Percentiles rank a stretch among this genome's conserved stretches.
Evolutionary conservation across 2,329 filamentous ascomycete genomes (phyloP).

Genomic region (Taxawa tesnikishii): DNA sequence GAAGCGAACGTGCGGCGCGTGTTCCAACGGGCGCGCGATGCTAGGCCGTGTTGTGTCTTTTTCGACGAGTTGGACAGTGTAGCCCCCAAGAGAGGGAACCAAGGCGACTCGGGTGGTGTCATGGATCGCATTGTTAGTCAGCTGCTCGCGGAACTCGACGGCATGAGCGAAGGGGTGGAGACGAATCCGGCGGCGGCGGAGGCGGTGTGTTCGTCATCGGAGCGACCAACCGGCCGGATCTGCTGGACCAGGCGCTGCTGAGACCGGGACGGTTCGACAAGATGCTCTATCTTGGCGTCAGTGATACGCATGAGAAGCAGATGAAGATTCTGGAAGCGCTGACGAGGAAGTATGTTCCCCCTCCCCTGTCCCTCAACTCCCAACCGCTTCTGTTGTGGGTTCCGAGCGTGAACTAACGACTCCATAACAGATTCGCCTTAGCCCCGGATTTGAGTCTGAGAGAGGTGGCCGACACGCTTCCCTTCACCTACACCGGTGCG

Average conservation of each 20-base stretch:
- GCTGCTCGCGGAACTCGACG: conserved; percentile 85
- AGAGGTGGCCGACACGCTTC: conserved; percentile 62
- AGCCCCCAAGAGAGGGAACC: conserved; percentile 90
- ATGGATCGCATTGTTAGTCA: conserved; percentile 98
- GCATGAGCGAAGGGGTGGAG: conserved; percentile 94
- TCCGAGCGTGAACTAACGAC: not conserved
- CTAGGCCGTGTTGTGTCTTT: conserved; percentile 80
- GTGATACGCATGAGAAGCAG: conserved; percentile 94
- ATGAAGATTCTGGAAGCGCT: conserved; percentile 86
- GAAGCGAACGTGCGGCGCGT: conserved; percentile 85
- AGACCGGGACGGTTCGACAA: conserved; percentile 92
- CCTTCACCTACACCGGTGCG: conserved; percentile 93
- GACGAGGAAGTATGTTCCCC: conserved; percentile 69
- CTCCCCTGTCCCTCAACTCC: not conserved
- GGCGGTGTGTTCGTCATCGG: conserved; percentile 94
- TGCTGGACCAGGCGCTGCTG: conserved; percentile 80
- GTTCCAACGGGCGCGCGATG: conserved; percentile 77
- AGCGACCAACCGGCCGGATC: conserved; percentile 86
- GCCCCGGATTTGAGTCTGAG: conserved; percentile 65
- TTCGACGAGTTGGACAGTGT: conserved; percentile 91
- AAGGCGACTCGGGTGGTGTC: conserved; percentile 91
- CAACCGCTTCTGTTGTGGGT: not conserved
- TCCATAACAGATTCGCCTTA: conserved; percentile 61
- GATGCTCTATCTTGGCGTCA: conserved; percentile 94
- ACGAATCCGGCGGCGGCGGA: conserved; percentile 57